Evolutionary conservation across 2,329 filamentous ascomycete genomes (phyloP), one percentile per base, ranked within the genome.

Genomic region (Annulohypoxylon truncatum): DNA sequence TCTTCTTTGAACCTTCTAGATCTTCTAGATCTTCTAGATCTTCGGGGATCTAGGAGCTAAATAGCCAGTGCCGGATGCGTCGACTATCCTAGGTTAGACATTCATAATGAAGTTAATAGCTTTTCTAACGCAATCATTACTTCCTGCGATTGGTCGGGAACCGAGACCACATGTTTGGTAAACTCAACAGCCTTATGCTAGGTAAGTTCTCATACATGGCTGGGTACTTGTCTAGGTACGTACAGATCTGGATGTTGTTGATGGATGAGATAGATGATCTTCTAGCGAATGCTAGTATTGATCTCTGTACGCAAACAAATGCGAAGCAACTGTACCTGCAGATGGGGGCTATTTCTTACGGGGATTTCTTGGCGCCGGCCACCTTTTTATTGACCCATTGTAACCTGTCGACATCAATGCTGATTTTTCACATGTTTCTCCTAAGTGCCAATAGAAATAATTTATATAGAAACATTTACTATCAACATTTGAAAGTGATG

Each of bases 321-420:
- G 58, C 50, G 31, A 18, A 53, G 51, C 22, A 33, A 68, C 48
- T 29, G 64, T 69, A 69, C 64, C 64, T 67, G 64, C 64, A 64
- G 63, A 44, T 50, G 38, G 33, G 60, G 66, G 44, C 15, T 42
- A 13, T 40, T 48, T 51, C 28, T 44, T 38, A 63, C 51, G 48
- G 59, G 47, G 28, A 64, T 40, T 59, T 64, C 33, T 60, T 55
- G 44, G 50, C 64, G 51, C 40, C 24, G 44, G 33, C 20, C 15
- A 50, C 28, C 15, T 20, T n/a, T 3, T 28, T 40, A 18, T 52
- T 47, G 28, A 54, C 35, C 33, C 35, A 54, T 42, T 63, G 66
- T 48, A 60, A 66, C 66, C 57, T 56, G 28, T 58, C 29, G 31
- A 44, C 35, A 50, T 60, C 26, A 12, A 54, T 44, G 33, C 33